These are phyloP conservation scores for Priceomyces carsonii DNA, from an alignment of 805 yeast species.

Conservation along the genomic window DNA sequence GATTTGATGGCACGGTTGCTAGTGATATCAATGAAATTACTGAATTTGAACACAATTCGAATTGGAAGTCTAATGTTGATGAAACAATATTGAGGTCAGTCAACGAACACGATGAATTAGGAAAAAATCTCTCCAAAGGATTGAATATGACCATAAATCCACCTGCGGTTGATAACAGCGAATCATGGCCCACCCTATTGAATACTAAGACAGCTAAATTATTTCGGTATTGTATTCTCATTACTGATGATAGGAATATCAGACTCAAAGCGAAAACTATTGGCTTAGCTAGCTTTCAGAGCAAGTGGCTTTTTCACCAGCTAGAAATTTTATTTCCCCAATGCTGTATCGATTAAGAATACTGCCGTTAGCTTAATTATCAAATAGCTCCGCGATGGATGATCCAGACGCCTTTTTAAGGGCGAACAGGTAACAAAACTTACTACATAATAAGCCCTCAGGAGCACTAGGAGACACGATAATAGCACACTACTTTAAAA, in stretches of 20 bases:
- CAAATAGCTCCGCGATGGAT: too few species aligned
- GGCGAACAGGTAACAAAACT: too few species aligned
- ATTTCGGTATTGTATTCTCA: conserved; percentile 59
- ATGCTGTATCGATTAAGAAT: conserved; percentile 49
- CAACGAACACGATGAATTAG: conserved; percentile 41
- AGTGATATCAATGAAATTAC: conserved; percentile 67
- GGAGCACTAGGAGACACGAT: too few species aligned
- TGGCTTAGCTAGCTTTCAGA: conserved; percentile 56
- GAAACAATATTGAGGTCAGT: conserved; percentile 61
- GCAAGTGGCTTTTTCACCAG: conserved; percentile 60
- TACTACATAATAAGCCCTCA: too few species aligned
- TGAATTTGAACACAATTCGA: conserved; percentile 71
- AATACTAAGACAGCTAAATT: conserved; percentile 39
- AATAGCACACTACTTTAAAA: too few species aligned
- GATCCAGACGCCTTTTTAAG: too few species aligned
- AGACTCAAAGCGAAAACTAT: conserved; percentile 60
- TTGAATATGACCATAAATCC: conserved; percentile 23
- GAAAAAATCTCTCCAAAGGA: conserved; percentile 43
- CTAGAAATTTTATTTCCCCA: conserved; percentile 49
- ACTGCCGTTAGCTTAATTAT: too few species aligned
- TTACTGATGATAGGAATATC: conserved; percentile 77
- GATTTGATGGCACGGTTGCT: conserved; percentile 71
- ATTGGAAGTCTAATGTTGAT: conserved; percentile 73
- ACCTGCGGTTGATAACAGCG: conserved; percentile 4
- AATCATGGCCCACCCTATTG: conserved; percentile 13